These are phyloP conservation scores for Solanum aculeatissimum DNA, from an alignment of 305 asterid species.

Conservation along the genomic window DNA sequence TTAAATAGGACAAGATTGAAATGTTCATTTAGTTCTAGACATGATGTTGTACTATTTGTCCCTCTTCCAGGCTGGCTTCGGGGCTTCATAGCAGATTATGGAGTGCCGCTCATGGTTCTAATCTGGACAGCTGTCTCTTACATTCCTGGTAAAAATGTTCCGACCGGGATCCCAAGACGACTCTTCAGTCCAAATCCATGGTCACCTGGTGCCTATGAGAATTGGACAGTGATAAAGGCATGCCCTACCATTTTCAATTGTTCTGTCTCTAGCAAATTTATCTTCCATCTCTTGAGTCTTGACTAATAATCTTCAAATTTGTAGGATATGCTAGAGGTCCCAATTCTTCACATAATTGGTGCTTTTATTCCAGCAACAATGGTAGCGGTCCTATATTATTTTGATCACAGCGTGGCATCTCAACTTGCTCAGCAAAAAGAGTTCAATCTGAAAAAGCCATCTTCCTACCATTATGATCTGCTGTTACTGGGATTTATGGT, in stretches of 20 bases:
- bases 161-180: conserved; percentile 12
- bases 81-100: conserved; percentile 16
- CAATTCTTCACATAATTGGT: conserved; percentile 6
- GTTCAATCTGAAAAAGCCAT: conserved; percentile 19
- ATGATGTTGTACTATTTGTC: not conserved
- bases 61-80: conserved; percentile 9
- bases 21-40: not conserved
- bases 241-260: not conserved
- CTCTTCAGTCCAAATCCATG: conserved; percentile 19
- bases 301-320: not conserved
- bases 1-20: not conserved
- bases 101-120: conserved; percentile 21
- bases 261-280: not conserved
- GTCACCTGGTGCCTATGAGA: conserved; percentile 20
- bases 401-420: conserved; percentile 25
- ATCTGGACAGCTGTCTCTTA: conserved; percentile 18
- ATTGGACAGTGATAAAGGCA: conserved; percentile 20
- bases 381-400: conserved; percentile 19
- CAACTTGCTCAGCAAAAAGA: conserved; percentile 24
- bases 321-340: conserved; percentile 21
- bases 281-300: not conserved
- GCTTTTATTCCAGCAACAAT: conserved; percentile 22
- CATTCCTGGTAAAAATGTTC: conserved; percentile 11
- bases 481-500: conserved; percentile 19
- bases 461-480: conserved; percentile 20